These are phyloP conservation scores for Puccinia hordei DNA, from an alignment of 1,284 basidiomycete species.

Conservation along the genomic window DNA sequence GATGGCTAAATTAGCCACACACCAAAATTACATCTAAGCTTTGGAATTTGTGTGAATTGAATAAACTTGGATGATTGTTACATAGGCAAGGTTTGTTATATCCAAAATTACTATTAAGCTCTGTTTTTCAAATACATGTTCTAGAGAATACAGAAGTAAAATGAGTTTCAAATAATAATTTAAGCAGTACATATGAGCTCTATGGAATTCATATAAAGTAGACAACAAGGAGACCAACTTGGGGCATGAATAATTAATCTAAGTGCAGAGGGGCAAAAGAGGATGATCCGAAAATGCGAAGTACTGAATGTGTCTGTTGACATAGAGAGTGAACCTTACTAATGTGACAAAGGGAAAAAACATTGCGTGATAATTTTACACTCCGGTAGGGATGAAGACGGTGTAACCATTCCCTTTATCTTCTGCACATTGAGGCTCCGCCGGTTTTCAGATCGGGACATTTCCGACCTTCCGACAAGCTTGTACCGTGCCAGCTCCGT, in stretches of 20 bases:
- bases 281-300: background rate
- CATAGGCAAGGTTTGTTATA: no score
- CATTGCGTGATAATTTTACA: background rate
- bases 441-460: conserved; percentile 28
- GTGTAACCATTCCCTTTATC: background rate
- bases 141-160: no score
- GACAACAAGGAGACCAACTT: background rate
- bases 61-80: no score
- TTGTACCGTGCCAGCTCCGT: conserved; percentile 36
- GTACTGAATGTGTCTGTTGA: background rate
- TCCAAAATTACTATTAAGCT: no score
- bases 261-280: background rate
- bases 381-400: background rate
- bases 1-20: no score
- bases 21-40: no score
- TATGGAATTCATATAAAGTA: no score
- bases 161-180: no score
- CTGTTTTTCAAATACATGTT: no score
- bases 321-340: background rate
- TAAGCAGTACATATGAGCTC: no score
- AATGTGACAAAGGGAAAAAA: background rate
- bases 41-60: no score
- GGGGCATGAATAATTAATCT: background rate
- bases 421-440: background rate
- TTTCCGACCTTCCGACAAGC: conserved; percentile 44